These are phyloP conservation scores for Claviceps sp. DNA, from an alignment of 2,329 filamentous ascomycete species.

Conservation along the genomic window DNA sequence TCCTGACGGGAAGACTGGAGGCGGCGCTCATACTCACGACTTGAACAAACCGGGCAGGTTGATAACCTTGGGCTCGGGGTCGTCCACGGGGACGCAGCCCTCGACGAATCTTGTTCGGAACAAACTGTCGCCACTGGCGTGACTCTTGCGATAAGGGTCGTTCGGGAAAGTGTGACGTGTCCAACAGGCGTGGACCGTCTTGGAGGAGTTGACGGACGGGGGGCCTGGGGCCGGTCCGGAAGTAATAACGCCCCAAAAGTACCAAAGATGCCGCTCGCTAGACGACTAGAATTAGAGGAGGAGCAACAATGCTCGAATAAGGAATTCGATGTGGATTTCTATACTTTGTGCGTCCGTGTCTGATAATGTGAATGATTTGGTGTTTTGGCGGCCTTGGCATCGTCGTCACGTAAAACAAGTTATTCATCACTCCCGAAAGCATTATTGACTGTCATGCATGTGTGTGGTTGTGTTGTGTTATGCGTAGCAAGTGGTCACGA, in stretches of 20 bases:
- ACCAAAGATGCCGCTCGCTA: conserved; percentile 29
- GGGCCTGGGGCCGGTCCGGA: conserved; percentile 6
- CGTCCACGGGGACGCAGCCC: conserved; percentile 1
- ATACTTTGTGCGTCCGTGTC: too few relatives aligned
- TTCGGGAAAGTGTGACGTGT: neutral
- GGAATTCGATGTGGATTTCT: neutral
- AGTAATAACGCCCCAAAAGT: conserved; percentile 6
- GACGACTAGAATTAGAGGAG: conserved; percentile 18
- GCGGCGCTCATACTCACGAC: conserved; percentile 8
- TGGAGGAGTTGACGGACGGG: conserved; percentile 7
- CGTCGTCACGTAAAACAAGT: too few relatives aligned
- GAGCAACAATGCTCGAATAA: conserved; percentile 10
- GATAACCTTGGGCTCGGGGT: neutral
- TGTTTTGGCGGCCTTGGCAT: too few relatives aligned
- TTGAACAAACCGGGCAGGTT: neutral
- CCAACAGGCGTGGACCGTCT: neutral
- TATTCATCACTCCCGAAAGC: too few relatives aligned
- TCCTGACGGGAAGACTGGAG: conserved; percentile 12
- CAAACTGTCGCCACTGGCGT: neutral
- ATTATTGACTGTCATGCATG: neutral
- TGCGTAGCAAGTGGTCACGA: too few relatives aligned
- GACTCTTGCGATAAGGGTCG: neutral
- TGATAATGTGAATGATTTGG: too few relatives aligned
- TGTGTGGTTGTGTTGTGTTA: neutral
- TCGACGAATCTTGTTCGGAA: neutral